Conservation (phyloP, 768 basidiomycete species). For the Gloeopeniophorella convolvens region DNA sequence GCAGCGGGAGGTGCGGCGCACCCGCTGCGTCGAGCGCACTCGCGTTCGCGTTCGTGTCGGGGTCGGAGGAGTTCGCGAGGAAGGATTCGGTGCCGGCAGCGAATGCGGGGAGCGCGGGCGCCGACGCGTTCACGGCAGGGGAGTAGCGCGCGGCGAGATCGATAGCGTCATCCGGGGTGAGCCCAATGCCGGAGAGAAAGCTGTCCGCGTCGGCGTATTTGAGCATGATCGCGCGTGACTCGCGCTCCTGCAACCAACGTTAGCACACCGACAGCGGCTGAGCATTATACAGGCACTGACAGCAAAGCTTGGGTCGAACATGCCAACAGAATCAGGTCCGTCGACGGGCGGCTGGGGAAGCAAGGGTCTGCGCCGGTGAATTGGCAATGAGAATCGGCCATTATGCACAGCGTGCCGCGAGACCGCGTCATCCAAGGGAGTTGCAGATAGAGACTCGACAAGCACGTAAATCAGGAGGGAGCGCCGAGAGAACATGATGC, state of each 20-base stretch:
- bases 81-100: background rate
- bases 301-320: slow-evolving; percentile 24
- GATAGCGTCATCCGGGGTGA: slow-evolving; percentile 27
- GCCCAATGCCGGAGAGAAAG: slow-evolving; percentile 28
- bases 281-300: slow-evolving; percentile 15
- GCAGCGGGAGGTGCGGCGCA: slow-evolving; percentile 26
- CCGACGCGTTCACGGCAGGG: slow-evolving; percentile 21
- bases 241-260: slow-evolving; percentile 21
- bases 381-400: background rate
- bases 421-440: background rate
- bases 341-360: background rate
- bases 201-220: slow-evolving; percentile 29
- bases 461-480: slow-evolving; percentile 51
- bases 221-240: slow-evolving; percentile 23
- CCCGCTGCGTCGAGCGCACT: slow-evolving; percentile 13
- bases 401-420: background rate
- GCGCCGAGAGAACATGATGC: slow-evolving; percentile 19
- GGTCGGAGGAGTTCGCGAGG: slow-evolving; percentile 4
- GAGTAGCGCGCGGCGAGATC: slow-evolving; percentile 22
- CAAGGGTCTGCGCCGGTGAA: background rate
- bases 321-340: background rate
- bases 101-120: slow-evolving; percentile 13
- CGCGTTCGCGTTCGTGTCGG: slow-evolving; percentile 5
- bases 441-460: background rate
- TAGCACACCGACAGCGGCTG: background rate